These are phyloP conservation scores for Polygonum aviculare DNA, from an alignment of 148 eudicot genomes.

Conservation along the genomic window DNA sequence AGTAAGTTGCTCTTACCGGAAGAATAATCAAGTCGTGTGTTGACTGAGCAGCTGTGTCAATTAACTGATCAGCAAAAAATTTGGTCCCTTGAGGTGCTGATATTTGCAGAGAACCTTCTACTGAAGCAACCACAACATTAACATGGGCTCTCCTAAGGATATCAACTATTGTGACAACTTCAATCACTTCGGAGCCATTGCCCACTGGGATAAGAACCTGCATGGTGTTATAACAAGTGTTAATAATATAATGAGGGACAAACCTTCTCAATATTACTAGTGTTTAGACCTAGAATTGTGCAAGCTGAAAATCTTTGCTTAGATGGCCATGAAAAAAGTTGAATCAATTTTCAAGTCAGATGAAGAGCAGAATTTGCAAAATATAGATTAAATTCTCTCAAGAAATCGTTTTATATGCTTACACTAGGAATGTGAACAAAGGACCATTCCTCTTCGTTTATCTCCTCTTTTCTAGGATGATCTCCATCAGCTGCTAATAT, in stretches of 20 bases:
- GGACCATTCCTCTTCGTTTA: slow-evolving; percentile 70
- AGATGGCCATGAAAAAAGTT: not conserved
- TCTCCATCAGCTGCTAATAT: slow-evolving; percentile 32
- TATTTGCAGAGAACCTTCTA: slow-evolving; percentile 53
- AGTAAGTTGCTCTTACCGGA: slow-evolving; percentile 46
- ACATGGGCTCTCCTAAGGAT: slow-evolving; percentile 79
- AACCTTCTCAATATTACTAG: not conserved
- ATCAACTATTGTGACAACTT: slow-evolving; percentile 61
- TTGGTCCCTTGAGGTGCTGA: slow-evolving; percentile 65
- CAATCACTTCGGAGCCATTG: slow-evolving; percentile 73
- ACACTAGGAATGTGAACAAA: slow-evolving; percentile 66
- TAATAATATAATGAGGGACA: not conserved
- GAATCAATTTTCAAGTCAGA: not conserved
- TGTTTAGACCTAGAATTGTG: not conserved
- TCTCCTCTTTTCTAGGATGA: slow-evolving; percentile 53
- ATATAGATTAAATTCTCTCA: not conserved
- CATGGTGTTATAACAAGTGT: not conserved
- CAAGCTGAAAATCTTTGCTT: not conserved
- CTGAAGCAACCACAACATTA: slow-evolving; percentile 69
- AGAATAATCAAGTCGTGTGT: slow-evolving; percentile 71
- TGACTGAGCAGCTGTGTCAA: slow-evolving; percentile 48
- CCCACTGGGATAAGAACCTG: slow-evolving; percentile 92
- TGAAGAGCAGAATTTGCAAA: not conserved
- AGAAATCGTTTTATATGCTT: slow-evolving; percentile 14
- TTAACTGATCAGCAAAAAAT: slow-evolving; percentile 61